These are phyloP conservation scores for Fusarium algeriense DNA, from an alignment of 2,329 filamentous ascomycete genomes.

Conservation along the genomic window DNA sequence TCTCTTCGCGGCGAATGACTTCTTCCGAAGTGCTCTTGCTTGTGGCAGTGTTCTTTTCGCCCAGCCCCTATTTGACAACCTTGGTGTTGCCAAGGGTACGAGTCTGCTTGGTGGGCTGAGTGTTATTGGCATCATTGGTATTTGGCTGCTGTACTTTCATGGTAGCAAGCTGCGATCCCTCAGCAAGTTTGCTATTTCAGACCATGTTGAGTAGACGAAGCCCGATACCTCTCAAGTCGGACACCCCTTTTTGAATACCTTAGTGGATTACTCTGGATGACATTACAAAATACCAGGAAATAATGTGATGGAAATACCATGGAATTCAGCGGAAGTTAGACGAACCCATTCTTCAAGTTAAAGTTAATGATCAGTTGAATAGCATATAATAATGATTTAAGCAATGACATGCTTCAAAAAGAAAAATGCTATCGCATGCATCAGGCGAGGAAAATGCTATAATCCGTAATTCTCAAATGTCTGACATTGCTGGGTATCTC, in stretches of 20 bases:
- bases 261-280: background rate
- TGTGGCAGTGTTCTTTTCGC: constrained; percentile 71
- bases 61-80: constrained; percentile 68
- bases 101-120: constrained; percentile 68
- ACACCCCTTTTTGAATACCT: background rate
- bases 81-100: constrained; percentile 69
- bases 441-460: background rate
- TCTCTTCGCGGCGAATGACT: constrained; percentile 72
- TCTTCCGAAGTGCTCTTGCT: constrained; percentile 69
- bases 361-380: constrained; percentile 4
- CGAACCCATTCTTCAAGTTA: background rate
- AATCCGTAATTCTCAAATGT: background rate
- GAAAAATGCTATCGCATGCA: background rate
- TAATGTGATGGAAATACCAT: constrained; percentile 28
- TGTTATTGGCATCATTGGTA: constrained; percentile 67
- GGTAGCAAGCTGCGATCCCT: constrained; percentile 66
- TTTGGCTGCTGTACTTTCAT: constrained; percentile 70
- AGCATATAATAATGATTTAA: constrained; percentile 15
- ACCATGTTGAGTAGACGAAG: constrained; percentile 29
- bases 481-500: constrained; percentile 20
- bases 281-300: constrained; percentile 2
- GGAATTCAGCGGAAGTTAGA: background rate
- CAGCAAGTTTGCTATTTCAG: constrained; percentile 67
- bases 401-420: background rate
- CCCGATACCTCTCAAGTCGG: no score